Evolutionary conservation across 305 asterid species (phyloP), one percentile per base, ranked within the genome.

Genomic region (Rubia balearica): DNA sequence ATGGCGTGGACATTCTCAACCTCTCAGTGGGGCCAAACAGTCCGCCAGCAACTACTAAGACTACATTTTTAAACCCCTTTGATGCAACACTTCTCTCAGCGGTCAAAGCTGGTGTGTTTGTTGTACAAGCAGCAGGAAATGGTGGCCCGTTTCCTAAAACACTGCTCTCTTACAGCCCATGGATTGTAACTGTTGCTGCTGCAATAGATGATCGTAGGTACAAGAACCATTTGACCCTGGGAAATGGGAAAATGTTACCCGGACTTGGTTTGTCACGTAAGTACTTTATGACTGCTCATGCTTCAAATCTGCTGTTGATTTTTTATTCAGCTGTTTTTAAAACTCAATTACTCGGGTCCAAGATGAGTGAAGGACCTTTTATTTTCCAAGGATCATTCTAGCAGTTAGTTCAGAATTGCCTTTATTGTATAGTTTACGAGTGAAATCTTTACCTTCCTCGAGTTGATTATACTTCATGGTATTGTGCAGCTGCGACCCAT

Each of bases 91-190:
- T 95, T 78, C 99, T 95, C 75, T 79, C 96, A 60, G 99, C 98
- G 22, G 99, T 88, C 61, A 91, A 87, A 85, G 98, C 99, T 56
- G 99, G 99, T 67, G 90, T 95, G 45, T 95, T 95, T 84, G 96
- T 95, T 68, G 97, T 75, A 73, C 99, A 95, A 77, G 98, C 99
- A 67, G 98, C 97, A 76, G 99, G 99, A 73, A 95, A 95, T 73
- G 99, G 98, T 63, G 99, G 99, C 33, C 99, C 99, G 45, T 91
- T 87, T 75, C 96, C 98, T 36, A 95, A 88, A 77, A 91, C 98
- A 19, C 68, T 91, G 75, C 65, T 95, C 74, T 95, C 99, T 62
- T 95, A 90, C 80, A 95, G 99, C 86, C 99, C 99, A 41, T 95
- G 99, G 99, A 91, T 95, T 75, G 86, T 83, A 67, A 75, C 99